Evolutionary conservation across 2,329 filamentous ascomycete genomes (phyloP).

Genomic region (Fusarium nematophilum): DNA sequence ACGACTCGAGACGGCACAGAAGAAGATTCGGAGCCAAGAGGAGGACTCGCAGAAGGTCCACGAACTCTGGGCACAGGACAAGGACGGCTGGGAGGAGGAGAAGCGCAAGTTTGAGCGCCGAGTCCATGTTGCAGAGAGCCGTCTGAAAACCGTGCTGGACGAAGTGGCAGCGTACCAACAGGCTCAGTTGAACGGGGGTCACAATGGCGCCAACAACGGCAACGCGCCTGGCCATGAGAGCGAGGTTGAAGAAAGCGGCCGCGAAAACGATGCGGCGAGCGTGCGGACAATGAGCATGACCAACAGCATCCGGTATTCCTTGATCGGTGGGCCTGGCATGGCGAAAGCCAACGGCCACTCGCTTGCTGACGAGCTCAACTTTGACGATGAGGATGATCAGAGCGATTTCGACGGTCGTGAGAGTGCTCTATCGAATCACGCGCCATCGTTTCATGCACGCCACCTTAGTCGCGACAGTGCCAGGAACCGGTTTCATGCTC

Average conservation of each 20-base stretch:
- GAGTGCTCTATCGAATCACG: slow-evolving; percentile 64
- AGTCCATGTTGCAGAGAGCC: slow-evolving; percentile 88
- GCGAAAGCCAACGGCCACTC: slow-evolving; percentile 75
- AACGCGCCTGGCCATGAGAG: slow-evolving; percentile 58
- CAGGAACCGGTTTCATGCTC: slow-evolving; percentile 59
- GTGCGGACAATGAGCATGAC: slow-evolving; percentile 78
- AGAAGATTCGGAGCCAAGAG: slow-evolving; percentile 81
- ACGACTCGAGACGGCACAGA: slow-evolving; percentile 81
- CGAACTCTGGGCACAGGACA: slow-evolving; percentile 85
- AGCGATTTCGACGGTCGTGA: slow-evolving; percentile 78
- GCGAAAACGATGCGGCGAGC: slow-evolving; percentile 78
- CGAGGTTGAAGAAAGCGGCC: slow-evolving; percentile 70
- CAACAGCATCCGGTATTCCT: slow-evolving; percentile 79
- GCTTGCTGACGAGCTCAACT: slow-evolving; percentile 89
- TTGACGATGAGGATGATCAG: slow-evolving; percentile 82
- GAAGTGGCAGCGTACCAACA: slow-evolving; percentile 82
- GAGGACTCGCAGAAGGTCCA: slow-evolving; percentile 85
- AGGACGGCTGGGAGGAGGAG: slow-evolving; percentile 85
- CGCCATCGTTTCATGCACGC: slow-evolving; percentile 60
- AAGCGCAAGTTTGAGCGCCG: slow-evolving; percentile 84
- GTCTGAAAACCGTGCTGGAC: slow-evolving; percentile 84
- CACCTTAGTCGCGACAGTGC: slow-evolving; percentile 69
- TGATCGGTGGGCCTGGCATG: slow-evolving; percentile 67
- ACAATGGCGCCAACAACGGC: slow-evolving; percentile 41
- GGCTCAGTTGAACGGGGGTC: slow-evolving; percentile 57